A percentile compares a stretch with the other conserved stretches of the same genome.
Evolutionary conservation across 306 rosid genomes (phyloP).

Genomic region (Calophaca sinica): DNA sequence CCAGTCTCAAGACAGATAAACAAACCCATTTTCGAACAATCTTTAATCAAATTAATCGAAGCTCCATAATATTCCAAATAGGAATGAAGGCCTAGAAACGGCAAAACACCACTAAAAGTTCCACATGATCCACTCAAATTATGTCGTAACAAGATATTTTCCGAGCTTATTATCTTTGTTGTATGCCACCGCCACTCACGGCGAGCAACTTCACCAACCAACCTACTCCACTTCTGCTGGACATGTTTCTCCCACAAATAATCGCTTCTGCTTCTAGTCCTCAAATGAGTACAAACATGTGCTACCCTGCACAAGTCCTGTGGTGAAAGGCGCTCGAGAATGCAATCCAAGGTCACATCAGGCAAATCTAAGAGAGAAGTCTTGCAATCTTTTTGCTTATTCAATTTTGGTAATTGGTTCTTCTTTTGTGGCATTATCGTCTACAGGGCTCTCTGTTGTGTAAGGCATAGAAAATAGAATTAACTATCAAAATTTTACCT

Average conservation of each 20-base stretch:
- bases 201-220: too few relatives aligned
- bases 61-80: slow-evolving; percentile 30
- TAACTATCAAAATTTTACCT: too few relatives aligned
- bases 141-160: too few relatives aligned
- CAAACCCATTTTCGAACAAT: not conserved
- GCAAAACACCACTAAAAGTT: slow-evolving; percentile 37
- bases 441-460: too few relatives aligned
- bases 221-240: too few relatives aligned
- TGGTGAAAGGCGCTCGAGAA: slow-evolving; percentile 45
- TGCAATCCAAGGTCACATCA: too few relatives aligned
- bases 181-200: too few relatives aligned
- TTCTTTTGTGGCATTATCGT: slow-evolving; percentile 4
- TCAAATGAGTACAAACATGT: slow-evolving; percentile 30
- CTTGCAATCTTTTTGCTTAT: not conserved
- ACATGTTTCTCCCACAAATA: slow-evolving; percentile 40
- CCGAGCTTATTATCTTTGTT: too few relatives aligned
- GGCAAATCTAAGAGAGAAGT: too few relatives aligned
- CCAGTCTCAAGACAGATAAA: not conserved
- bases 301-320: slow-evolving; percentile 43
- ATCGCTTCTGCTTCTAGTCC: slow-evolving; percentile 8
- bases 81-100: slow-evolving; percentile 14
- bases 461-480: too few relatives aligned
- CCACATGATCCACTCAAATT: too few relatives aligned
- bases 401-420: not conserved
- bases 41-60: not conserved